Conservation (phyloP, 306 rosid genomes). For the Parietaria judaica region DNA sequence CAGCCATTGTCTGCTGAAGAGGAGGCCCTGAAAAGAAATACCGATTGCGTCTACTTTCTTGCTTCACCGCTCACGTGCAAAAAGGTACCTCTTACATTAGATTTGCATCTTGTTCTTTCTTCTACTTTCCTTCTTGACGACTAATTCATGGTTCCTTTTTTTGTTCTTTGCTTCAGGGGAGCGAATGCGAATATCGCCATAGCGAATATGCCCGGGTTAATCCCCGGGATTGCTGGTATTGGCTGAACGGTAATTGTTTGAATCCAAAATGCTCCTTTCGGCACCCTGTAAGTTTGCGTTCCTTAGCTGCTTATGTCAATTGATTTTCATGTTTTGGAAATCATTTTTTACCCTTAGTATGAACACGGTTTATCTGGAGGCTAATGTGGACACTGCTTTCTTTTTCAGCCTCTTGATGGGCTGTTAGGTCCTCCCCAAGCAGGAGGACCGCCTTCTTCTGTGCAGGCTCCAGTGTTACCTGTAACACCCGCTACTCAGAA, state of each 20-base stretch:
- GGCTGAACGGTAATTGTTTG: slow-evolving; percentile 93
- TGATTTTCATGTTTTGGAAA: neutral
- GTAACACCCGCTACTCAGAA: slow-evolving; percentile 35
- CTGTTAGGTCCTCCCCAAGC: slow-evolving; percentile 55
- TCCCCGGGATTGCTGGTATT: slow-evolving; percentile 94
- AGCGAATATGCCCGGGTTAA: slow-evolving; percentile 89
- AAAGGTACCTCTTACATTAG: slow-evolving; percentile 39
- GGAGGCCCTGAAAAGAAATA: slow-evolving; percentile 81
- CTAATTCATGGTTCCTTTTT: no score
- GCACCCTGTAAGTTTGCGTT: slow-evolving; percentile 67
- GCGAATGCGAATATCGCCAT: slow-evolving; percentile 95
- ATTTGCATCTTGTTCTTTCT: no score
- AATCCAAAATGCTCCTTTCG: slow-evolving; percentile 88
- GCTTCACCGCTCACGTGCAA: slow-evolving; percentile 98
- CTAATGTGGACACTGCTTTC: slow-evolving; percentile 15
- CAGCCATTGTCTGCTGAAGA: slow-evolving; percentile 58
- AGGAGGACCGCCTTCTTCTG: slow-evolving; percentile 47
- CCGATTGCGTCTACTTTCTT: slow-evolving; percentile 97
- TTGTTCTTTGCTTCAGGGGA: slow-evolving; percentile 44
- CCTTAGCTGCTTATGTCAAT: neutral
- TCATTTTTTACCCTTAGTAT: neutral
- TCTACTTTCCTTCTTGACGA: no score
- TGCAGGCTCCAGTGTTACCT: slow-evolving; percentile 35
- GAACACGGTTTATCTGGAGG: neutral
- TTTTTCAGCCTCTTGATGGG: slow-evolving; percentile 75